A percentile compares a stretch with the other conserved stretches of the same genome.
phyloP scores from a whole-genome alignment of 805 yeast species.

The Kodamaea hsintzibuensis region DNA sequence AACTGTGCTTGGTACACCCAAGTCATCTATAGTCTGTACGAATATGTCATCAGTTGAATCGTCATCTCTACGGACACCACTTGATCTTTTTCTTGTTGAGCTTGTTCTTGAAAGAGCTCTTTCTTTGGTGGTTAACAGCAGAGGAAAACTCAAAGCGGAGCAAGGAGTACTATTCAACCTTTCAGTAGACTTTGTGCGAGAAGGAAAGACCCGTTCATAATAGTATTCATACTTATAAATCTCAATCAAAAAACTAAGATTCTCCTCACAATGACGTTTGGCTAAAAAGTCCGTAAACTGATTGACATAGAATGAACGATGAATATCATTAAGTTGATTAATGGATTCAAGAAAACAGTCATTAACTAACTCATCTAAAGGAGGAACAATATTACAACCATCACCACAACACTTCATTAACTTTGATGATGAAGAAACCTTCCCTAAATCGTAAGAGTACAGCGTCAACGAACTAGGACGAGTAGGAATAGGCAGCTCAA shows the following conservation, averaged over 20 bases:
- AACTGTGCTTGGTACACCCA: constrained; percentile 23
- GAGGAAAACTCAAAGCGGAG: neutral
- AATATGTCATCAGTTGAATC: neutral
- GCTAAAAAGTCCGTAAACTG: constrained; percentile 35
- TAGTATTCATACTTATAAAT: constrained; percentile 47
- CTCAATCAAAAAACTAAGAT: constrained; percentile 44
- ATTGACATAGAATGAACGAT: constrained; percentile 18
- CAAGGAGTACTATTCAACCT: constrained; percentile 14
- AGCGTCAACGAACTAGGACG: constrained; percentile 9
- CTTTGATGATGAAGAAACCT: neutral
- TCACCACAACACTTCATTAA: neutral
- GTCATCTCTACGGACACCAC: neutral
- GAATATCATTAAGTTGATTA: constrained; percentile 17
- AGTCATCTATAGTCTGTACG: constrained; percentile 23
- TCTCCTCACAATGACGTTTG: constrained; percentile 47
- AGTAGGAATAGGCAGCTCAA: constrained; percentile 9
- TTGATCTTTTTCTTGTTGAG: constrained; percentile 8
- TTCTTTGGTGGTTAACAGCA: neutral
- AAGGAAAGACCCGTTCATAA: constrained; percentile 30
- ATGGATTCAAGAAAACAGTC: constrained; percentile 32
- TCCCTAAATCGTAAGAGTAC: constrained; percentile 5
- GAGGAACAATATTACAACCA: constrained; percentile 5
- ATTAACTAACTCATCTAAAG: constrained; percentile 31
- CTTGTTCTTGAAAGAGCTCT: constrained; percentile 13
- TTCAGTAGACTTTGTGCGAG: neutral